Percentiles rank a stretch among this genome's conserved stretches.
Evolutionary conservation across 2,329 filamentous ascomycete genomes (phyloP).

Genomic region (Colletotrichum zoysiae): DNA sequence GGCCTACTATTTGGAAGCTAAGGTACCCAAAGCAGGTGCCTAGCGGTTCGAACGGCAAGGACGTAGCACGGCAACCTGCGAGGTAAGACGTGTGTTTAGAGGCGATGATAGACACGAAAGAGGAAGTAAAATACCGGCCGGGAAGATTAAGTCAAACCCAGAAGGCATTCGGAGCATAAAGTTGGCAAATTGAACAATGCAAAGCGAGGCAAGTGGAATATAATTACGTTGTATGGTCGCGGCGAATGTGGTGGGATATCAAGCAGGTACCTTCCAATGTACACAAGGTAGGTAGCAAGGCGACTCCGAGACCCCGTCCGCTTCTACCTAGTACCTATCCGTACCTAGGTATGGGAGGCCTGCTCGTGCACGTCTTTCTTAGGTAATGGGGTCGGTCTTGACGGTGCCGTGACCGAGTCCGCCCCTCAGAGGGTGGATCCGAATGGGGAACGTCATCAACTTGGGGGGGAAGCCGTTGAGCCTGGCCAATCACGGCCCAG

Average conservation of each 20-base stretch:
- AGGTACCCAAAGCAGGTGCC: conserved; percentile 24
- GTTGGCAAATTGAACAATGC: conserved; percentile 27
- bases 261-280: not conserved
- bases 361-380: conserved; percentile 18
- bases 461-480: not conserved
- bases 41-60: conserved; percentile 17
- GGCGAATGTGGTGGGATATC: conserved; percentile 25
- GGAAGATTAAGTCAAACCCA: not conserved
- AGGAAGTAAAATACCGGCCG: not conserved
- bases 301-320: conserved; percentile 34
- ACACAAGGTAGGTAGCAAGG: not conserved
- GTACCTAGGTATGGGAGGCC: conserved; percentile 10
- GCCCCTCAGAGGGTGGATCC: conserved; percentile 5
- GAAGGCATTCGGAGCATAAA: conserved; percentile 18
- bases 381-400: conserved; percentile 27
- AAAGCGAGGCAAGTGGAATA: conserved; percentile 24
- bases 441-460: conserved; percentile 33
- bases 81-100: not conserved
- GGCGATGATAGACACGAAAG: conserved; percentile 2
- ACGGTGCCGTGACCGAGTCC: conserved; percentile 23
- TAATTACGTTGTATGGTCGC: conserved; percentile 7
- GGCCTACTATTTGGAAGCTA: conserved; percentile 23
- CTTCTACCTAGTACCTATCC: too few species aligned
- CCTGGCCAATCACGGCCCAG: conserved; percentile 25
- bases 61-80: conserved; percentile 7